These are phyloP conservation scores for Martiniozyma asiatica DNA, from an alignment of 1,139 yeast genomes.

Conservation along the genomic window DNA sequence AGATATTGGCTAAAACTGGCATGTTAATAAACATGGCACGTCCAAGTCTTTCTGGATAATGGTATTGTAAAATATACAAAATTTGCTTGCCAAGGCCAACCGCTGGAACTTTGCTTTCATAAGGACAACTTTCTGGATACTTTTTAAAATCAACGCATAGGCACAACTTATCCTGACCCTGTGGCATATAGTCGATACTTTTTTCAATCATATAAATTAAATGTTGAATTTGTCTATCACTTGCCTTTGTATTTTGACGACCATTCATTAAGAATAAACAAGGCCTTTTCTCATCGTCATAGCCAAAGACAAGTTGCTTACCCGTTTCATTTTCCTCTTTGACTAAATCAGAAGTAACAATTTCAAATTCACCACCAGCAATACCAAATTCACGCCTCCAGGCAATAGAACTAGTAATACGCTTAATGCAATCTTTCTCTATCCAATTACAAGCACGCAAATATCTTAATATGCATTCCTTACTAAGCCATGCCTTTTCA, in stretches of 20 bases:
- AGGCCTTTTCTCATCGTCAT: constrained; percentile 76
- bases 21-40: constrained; percentile 45
- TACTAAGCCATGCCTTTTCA: constrained; percentile 82
- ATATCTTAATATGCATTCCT: constrained; percentile 78
- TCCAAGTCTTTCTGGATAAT: constrained; percentile 52
- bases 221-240: constrained; percentile 82
- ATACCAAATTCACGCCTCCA: constrained; percentile 95
- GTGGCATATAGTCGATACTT: constrained; percentile 85
- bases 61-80: constrained; percentile 52
- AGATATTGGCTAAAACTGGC: constrained; percentile 48
- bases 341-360: constrained; percentile 49
- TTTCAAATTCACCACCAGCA: constrained; percentile 40
- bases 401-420: constrained; percentile 58
- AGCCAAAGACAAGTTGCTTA: constrained; percentile 77
- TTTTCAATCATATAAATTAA: constrained; percentile 85
- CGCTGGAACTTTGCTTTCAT: constrained; percentile 64
- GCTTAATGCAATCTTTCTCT: constrained; percentile 49
- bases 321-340: constrained; percentile 74
- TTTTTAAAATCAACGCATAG: constrained; percentile 82
- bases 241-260: constrained; percentile 80
- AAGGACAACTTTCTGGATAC: constrained; percentile 39
- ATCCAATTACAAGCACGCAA: constrained; percentile 88
- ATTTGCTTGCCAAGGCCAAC: constrained; percentile 67
- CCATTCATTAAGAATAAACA: constrained; percentile 81
- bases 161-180: constrained; percentile 87